A percentile compares a stretch with the other conserved stretches of the same genome.
These are phyloP conservation scores for Colletotrichum brevisporum DNA, from an alignment of 2,329 filamentous ascomycete genomes.

Conservation along the genomic window DNA sequence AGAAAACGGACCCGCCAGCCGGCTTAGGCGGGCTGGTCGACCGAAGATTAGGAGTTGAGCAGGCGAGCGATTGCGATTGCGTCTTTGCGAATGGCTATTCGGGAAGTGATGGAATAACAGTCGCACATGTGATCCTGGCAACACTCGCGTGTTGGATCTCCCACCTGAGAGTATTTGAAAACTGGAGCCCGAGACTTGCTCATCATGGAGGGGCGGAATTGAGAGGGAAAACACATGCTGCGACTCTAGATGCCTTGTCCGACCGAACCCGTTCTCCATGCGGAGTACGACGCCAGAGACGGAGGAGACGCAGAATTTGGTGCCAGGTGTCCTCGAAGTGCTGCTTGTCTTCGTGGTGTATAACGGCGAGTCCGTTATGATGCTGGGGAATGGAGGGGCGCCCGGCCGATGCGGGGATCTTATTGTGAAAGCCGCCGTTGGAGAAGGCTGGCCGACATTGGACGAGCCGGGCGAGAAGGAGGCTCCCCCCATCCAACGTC, in stretches of 20 bases:
- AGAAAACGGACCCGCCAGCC: conserved; percentile 28
- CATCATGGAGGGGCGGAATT: conserved; percentile 33
- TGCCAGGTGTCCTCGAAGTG: conserved; percentile 18
- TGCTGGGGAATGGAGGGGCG: conserved; percentile 1
- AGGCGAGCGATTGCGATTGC: background rate
- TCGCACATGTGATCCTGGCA: conserved; percentile 28
- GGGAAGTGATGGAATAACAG: background rate
- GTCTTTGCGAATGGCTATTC: background rate
- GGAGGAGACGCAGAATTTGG: background rate
- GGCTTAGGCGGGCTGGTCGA: conserved; percentile 33
- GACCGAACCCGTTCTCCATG: background rate
- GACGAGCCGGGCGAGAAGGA: conserved; percentile 24
- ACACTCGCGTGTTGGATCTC: conserved; percentile 2
- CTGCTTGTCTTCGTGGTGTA: conserved; percentile 2
- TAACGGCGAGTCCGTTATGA: conserved; percentile 11
- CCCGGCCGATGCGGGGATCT: conserved; percentile 12
- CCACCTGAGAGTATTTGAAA: conserved; percentile 4
- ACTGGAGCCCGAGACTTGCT: background rate
- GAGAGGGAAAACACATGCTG: background rate
- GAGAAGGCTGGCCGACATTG: conserved; percentile 18
- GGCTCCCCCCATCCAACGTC: conserved; percentile 21
- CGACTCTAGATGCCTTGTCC: background rate
- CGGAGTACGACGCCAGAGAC: background rate
- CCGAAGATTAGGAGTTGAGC: conserved; percentile 20
- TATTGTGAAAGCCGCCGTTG: conserved; percentile 26